These are phyloP conservation scores for Biscutella laevigata DNA, from an alignment of 441 rosid genomes.

Conservation along the genomic window DNA sequence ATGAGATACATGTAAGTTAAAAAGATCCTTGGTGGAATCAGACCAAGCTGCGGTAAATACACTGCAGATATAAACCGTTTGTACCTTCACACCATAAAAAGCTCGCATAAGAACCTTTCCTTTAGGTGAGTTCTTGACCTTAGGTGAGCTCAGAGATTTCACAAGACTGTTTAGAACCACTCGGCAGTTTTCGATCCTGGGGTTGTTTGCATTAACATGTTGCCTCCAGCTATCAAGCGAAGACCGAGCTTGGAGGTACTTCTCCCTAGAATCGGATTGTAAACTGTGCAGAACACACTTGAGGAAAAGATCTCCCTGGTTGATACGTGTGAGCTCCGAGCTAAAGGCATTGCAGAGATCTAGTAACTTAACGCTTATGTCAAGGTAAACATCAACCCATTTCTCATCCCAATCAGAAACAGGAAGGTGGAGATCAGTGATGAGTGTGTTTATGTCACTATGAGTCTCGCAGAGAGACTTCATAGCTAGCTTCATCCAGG, in stretches of 20 bases:
- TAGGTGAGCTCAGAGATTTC: slow-evolving; percentile 51
- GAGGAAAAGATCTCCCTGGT: slow-evolving; percentile 74
- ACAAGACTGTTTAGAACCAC: slow-evolving; percentile 47
- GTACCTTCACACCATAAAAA: slow-evolving; percentile 74
- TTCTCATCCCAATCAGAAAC: slow-evolving; percentile 83
- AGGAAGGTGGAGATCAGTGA: slow-evolving; percentile 74
- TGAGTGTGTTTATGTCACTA: slow-evolving; percentile 46
- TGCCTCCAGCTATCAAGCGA: slow-evolving; percentile 64
- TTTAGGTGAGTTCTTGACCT: slow-evolving; percentile 84
- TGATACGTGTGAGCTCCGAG: slow-evolving; percentile 65
- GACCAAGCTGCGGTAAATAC: slow-evolving; percentile 69
- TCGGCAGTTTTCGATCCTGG: slow-evolving; percentile 46
- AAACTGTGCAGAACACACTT: slow-evolving; percentile 61
- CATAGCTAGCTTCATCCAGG: slow-evolving; percentile 82
- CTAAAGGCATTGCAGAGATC: slow-evolving; percentile 72
- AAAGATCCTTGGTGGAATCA: slow-evolving; percentile 46
- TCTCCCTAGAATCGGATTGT: slow-evolving; percentile 61
- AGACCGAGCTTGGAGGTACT: slow-evolving; percentile 41
- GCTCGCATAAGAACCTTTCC: slow-evolving; percentile 88
- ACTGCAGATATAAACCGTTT: slow-evolving; percentile 59
- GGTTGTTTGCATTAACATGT: slow-evolving; percentile 52
- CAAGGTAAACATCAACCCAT: slow-evolving; percentile 85
- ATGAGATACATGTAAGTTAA: slow-evolving; percentile 39
- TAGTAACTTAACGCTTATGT: slow-evolving; percentile 76
- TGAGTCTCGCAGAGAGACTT: slow-evolving; percentile 65